Conservation (phyloP, 2,329 filamentous ascomycete species). For the Pestalotiopsis sp. region DNA sequence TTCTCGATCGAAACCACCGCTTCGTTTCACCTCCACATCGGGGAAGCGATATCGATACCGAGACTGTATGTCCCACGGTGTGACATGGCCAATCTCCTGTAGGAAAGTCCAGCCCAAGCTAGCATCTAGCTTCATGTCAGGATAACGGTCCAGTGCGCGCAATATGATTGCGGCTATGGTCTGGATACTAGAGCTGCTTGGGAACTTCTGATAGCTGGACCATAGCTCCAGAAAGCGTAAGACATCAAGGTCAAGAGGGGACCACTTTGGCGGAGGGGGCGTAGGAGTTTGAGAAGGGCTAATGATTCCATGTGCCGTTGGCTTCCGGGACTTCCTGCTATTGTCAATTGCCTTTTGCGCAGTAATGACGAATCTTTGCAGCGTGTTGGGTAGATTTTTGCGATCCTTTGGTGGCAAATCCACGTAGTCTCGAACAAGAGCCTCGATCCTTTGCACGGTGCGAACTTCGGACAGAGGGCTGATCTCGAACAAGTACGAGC, state of each 20-base stretch:
- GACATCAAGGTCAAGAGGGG: constrained; percentile 53
- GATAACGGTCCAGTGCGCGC: constrained; percentile 63
- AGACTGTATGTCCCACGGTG: constrained; percentile 70
- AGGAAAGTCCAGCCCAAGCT: constrained; percentile 66
- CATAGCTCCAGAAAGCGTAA: constrained; percentile 73
- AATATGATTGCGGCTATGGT: constrained; percentile 67
- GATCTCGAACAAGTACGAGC: constrained; percentile 64
- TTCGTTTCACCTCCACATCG: constrained; percentile 43
- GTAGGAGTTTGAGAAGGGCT: constrained; percentile 33
- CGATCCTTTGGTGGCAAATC: constrained; percentile 33
- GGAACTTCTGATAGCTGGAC: constrained; percentile 60
- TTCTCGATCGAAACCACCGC: constrained; percentile 42
- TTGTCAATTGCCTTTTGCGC: constrained; percentile 53
- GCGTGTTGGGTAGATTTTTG: constrained; percentile 8
- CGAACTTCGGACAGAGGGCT: constrained; percentile 56
- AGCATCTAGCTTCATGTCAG: constrained; percentile 47
- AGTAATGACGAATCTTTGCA: constrained; percentile 49
- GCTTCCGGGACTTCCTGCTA: constrained; percentile 51
- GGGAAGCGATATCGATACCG: constrained; percentile 64
- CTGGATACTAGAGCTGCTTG: constrained; percentile 53
- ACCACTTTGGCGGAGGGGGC: constrained; percentile 41
- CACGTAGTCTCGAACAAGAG: constrained; percentile 56
- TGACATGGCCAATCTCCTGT: constrained; percentile 73
- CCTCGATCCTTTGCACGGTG: constrained; percentile 51
- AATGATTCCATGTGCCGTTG: constrained; percentile 54